Percentiles rank a stretch among this genome's conserved stretches.
Evolutionary conservation across 331 rosid species (phyloP).

Genomic region (Rhamnella rubrinervis): DNA sequence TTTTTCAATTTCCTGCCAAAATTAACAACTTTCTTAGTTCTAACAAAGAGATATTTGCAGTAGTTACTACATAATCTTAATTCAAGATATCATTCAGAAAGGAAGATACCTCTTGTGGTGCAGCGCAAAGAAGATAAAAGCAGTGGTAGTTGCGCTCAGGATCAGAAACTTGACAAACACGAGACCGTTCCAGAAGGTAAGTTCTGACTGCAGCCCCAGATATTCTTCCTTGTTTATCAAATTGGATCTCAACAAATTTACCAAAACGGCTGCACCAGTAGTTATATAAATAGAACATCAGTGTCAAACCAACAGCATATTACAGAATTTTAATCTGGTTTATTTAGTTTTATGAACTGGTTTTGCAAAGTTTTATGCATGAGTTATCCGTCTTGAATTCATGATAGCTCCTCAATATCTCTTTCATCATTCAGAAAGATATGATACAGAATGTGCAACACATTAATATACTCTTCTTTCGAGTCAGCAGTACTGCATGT

Average conservation of each 20-base stretch:
- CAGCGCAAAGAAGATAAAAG: conserved; percentile 97
- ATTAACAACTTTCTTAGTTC: conserved; percentile 26
- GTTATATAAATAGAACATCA: conserved; percentile 21
- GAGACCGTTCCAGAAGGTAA: conserved; percentile 95
- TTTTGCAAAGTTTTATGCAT: neutral
- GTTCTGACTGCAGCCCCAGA: conserved; percentile 99
- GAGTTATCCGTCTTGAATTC: neutral
- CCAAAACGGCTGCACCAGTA: conserved; percentile 83
- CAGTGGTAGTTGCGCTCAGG: conserved; percentile 99
- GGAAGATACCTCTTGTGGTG: conserved; percentile 87
- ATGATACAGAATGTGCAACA: neutral
- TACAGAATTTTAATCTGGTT: neutral
- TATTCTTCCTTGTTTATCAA: conserved; percentile 96
- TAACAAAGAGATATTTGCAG: conserved; percentile 19
- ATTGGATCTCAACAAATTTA: conserved; percentile 97
- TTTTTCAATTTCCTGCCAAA: conserved; percentile 84
- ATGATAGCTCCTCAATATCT: neutral
- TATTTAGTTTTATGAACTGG: neutral
- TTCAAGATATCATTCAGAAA: conserved; percentile 11
- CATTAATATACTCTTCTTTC: neutral
- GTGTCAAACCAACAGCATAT: conserved; percentile 17
- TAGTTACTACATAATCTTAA: conserved; percentile 10
- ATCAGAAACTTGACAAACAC: conserved; percentile 97
- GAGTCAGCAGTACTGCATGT: neutral
- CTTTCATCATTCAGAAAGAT: neutral